Conservation (phyloP, 768 basidiomycete species). For the Pholiota conissans region DNA sequence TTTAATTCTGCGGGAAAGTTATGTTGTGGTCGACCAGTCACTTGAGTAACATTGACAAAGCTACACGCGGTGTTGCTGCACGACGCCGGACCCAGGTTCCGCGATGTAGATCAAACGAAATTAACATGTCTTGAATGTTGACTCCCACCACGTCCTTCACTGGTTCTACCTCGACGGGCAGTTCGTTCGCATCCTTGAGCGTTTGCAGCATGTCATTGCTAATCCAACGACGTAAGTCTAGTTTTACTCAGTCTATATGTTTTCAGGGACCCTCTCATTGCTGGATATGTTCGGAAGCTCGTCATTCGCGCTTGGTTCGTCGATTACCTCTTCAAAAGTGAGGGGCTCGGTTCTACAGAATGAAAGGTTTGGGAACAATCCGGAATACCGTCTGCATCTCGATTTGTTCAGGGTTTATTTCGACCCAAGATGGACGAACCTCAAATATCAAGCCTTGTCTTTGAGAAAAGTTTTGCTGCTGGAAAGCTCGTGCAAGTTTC, state of each 20-base stretch:
- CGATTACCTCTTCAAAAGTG: slow-evolving; percentile 29
- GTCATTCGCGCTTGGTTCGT: slow-evolving; percentile 42
- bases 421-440: background rate
- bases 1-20: too few relatives aligned
- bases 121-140: too few relatives aligned
- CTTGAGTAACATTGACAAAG: too few relatives aligned
- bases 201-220: slow-evolving; percentile 6
- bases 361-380: too few relatives aligned
- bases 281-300: slow-evolving; percentile 31
- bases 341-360: background rate
- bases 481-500: slow-evolving; percentile 3
- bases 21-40: too few relatives aligned
- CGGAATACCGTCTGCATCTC: background rate
- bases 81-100: too few relatives aligned
- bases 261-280: slow-evolving; percentile 31
- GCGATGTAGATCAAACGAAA: too few relatives aligned
- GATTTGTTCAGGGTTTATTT: background rate
- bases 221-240: slow-evolving; percentile 15
- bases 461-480: background rate
- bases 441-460: background rate
- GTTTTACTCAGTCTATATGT: slow-evolving; percentile 25
- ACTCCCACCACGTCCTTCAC: too few relatives aligned
- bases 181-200: slow-evolving; percentile 25
- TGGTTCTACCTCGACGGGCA: slow-evolving; percentile 31
- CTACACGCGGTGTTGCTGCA: too few relatives aligned